Conservation (phyloP, 176 grass and related monocot genomes). For the maize (Zea mays) region DNA sequence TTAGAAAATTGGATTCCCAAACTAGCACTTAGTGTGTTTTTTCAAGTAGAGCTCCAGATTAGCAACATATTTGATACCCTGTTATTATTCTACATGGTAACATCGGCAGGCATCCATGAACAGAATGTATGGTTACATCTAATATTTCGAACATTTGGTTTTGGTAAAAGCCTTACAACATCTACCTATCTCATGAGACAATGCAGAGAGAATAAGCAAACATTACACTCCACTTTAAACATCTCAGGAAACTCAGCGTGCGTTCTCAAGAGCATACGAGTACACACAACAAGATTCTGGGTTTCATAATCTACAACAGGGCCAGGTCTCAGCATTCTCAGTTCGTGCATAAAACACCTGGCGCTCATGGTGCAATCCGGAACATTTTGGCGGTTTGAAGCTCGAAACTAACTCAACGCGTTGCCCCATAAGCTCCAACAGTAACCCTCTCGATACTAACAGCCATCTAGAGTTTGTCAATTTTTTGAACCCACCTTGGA, state of each 20-base stretch:
- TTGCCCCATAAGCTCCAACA: not conserved
- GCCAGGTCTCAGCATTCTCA: not conserved
- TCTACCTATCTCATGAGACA: too few relatives aligned
- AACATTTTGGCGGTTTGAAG: not conserved
- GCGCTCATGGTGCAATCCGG: not conserved
- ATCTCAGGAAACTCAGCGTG: not conserved
- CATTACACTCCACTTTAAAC: not conserved
- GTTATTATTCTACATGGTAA: too few relatives aligned
- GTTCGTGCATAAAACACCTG: not conserved
- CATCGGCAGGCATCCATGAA: too few relatives aligned
- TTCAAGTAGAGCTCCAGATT: too few relatives aligned
- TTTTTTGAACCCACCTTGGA: constrained; percentile 53
- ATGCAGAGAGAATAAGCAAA: too few relatives aligned
- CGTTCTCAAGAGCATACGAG: constrained; percentile 15
- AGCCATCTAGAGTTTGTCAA: constrained; percentile 10
- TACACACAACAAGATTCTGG: not conserved
- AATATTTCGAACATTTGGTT: too few relatives aligned
- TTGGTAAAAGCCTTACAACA: too few relatives aligned
- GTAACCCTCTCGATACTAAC: not conserved
- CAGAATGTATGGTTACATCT: too few relatives aligned
- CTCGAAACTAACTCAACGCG: not conserved
- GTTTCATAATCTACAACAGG: not conserved
- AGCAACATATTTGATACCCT: too few relatives aligned
- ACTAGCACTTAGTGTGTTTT: too few relatives aligned
- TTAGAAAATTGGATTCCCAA: too few relatives aligned